Evolutionary conservation across 2,329 filamentous ascomycete genomes (phyloP), one percentile per base, ranked within the genome.

Genomic region (Diaporthe citriasiana): DNA sequence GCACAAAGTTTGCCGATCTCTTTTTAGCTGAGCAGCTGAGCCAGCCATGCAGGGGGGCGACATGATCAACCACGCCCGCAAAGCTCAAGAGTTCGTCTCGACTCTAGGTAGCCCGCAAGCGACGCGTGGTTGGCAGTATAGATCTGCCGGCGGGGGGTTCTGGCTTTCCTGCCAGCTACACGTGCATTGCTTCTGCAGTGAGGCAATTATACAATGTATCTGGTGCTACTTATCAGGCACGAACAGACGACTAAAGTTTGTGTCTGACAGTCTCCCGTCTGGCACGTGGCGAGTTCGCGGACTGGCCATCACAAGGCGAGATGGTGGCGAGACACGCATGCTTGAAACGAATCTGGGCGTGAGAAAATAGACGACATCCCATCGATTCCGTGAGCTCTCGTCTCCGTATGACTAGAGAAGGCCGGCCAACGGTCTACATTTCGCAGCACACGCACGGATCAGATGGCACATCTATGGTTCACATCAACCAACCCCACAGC

Each of bases 201-300:
- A 47, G 45, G 45, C 6, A 47, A 7, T n/a, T 7, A 10, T 47
- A 22, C 33, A 38, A 2, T 45, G 8, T 45, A 19, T 30, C 9
- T n/a, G 59, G 40, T 38, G 59, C 27, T 4, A 9, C 40, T 33
- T 65, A 19, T 50, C 60, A 35, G 60, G 25, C 59, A 47, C 59
- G 27, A 35, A 65, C 17, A 12, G 27, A 22, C 25, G 27, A 22
- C 25, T n/a, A 17, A 63, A 38, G 17, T 1, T 7, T 35, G 22
- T 56, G 17, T n/a, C 10, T 47, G 59, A 66, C 60, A 47, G 51
- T 66, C 45, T 66, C 60, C 60, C 45, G 42, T 25, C 22, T 38
- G 42, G 25, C 30, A 25, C 22, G 30, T 51, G 60, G 60, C 42
- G 42, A 42, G 30, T 25, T 35, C 15, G 5, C 25, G 19, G 42